phyloP scores from a whole-genome alignment of 2,329 filamentous ascomycete genomes.

The Fusarium paranaense region DNA sequence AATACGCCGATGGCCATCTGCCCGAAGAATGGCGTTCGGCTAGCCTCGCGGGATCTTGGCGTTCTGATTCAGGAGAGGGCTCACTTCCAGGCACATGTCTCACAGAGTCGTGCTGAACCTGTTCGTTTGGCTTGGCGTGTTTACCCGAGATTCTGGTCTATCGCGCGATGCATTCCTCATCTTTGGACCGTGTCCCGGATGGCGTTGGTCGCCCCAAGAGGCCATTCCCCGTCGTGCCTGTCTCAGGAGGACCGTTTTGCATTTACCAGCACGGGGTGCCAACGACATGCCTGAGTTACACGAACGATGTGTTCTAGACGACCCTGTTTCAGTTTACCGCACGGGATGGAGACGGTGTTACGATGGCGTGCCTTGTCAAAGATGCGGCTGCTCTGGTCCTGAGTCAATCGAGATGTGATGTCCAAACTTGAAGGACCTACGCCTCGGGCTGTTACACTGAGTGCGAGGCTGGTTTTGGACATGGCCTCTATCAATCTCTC shows the following conservation, averaged over 20 bases:
- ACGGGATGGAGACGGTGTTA: background rate
- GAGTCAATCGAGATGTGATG: background rate
- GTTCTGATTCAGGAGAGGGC: background rate
- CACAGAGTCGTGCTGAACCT: background rate
- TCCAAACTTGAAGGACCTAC: background rate
- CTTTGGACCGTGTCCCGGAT: background rate
- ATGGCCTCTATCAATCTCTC: background rate
- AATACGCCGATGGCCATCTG: background rate
- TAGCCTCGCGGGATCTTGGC: background rate
- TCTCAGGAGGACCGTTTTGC: background rate
- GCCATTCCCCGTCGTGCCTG: background rate
- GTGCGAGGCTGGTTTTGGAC: background rate
- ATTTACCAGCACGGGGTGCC: background rate
- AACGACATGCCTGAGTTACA: background rate
- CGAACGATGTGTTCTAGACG: background rate
- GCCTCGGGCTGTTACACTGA: background rate
- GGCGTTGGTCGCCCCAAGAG: background rate
- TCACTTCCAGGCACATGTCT: background rate
- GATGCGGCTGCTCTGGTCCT: background rate
- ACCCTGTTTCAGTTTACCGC: background rate
- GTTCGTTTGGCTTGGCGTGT: background rate
- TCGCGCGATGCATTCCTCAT: slow-evolving; percentile 11
- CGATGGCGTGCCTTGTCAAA: background rate
- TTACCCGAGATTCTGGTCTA: background rate
- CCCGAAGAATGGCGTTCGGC: background rate